A percentile compares a stretch with the other conserved stretches of the same genome.
These are phyloP conservation scores for Starmerella apicola DNA, from an alignment of 805 yeast species.

Conservation along the genomic window DNA sequence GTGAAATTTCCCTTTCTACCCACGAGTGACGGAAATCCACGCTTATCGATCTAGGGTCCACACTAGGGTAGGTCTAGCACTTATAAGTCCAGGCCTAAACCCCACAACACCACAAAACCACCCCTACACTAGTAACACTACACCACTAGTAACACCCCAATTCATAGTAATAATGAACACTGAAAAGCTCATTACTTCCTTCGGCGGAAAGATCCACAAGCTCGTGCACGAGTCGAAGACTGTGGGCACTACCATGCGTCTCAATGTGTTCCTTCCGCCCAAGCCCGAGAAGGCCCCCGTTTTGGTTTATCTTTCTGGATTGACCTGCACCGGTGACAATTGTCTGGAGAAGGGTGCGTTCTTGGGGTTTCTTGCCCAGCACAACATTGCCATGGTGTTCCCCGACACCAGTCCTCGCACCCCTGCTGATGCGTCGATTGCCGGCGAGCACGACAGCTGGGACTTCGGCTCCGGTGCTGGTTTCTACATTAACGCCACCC, in stretches of 20 bases:
- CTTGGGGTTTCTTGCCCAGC: constrained; percentile 60
- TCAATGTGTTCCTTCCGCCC: constrained; percentile 72
- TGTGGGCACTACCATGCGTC: constrained; percentile 64
- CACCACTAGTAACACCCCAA: not conserved
- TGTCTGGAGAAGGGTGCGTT: constrained; percentile 81
- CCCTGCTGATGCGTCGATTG: constrained; percentile 44
- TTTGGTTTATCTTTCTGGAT: constrained; percentile 68
- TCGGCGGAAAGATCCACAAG: constrained; percentile 68
- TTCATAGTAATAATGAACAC: constrained; percentile 4
- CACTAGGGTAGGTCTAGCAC: too few relatives aligned
- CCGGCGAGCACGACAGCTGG: constrained; percentile 73
- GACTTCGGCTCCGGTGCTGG: constrained; percentile 96
- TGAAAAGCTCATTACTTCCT: constrained; percentile 24
- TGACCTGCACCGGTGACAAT: constrained; percentile 87
- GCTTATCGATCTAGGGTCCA: too few relatives aligned
- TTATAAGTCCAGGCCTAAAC: too few relatives aligned
- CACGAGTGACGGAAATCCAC: too few relatives aligned
- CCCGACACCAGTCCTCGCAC: constrained; percentile 93
- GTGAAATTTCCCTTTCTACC: too few relatives aligned
- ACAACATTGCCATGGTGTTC: constrained; percentile 77
- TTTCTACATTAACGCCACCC: constrained; percentile 76
- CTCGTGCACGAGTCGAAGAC: constrained; percentile 56
- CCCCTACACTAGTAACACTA: not conserved
- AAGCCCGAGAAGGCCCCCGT: constrained; percentile 50
- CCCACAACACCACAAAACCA: too few relatives aligned